Evolutionary conservation across 805 yeast genomes (phyloP).

Genomic region (Monosporozyma aquatica): DNA sequence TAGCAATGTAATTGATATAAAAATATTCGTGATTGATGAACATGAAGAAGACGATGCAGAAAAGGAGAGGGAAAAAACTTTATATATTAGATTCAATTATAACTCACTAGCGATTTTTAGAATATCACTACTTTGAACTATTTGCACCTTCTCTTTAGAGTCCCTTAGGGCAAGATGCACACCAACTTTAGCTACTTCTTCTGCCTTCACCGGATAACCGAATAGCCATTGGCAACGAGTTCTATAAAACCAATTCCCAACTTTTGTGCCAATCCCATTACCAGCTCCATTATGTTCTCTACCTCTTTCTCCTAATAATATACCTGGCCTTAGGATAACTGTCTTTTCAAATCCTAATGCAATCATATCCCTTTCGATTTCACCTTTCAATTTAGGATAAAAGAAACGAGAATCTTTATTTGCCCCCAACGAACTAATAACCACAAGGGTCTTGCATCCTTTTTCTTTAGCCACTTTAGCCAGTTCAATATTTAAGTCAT

Average conservation of each 20-base stretch:
- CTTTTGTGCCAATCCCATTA: slow-evolving; percentile 25
- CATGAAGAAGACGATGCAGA: too few relatives aligned
- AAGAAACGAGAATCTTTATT: slow-evolving; percentile 45
- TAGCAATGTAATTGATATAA: too few relatives aligned
- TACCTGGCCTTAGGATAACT: slow-evolving; percentile 72
- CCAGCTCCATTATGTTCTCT: slow-evolving; percentile 31
- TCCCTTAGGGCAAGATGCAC: slow-evolving; percentile 33
- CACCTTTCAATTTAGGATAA: slow-evolving; percentile 64
- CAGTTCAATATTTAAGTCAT: slow-evolving; percentile 56
- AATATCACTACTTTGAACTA: slow-evolving; percentile 27
- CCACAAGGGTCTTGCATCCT: slow-evolving; percentile 58
- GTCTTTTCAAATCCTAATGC: slow-evolving; percentile 60
- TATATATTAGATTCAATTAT: too few relatives aligned
- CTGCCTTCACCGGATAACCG: slow-evolving; percentile 48
- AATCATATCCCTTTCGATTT: slow-evolving; percentile 58
- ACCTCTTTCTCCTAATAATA: slow-evolving; percentile 54
- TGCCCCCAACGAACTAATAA: slow-evolving; percentile 65
- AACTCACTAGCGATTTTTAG: slow-evolving; percentile 13
- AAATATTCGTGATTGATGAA: too few relatives aligned
- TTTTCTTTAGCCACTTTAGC: slow-evolving; percentile 67
- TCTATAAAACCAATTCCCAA: slow-evolving; percentile 31
- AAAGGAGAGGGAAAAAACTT: too few relatives aligned
- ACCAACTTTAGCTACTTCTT: slow-evolving; percentile 57
- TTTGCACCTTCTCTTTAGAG: slow-evolving; percentile 21
- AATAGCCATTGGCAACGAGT: slow-evolving; percentile 27